Base-by-base conservation (phyloP, 2,329 filamentous ascomycete genomes). In the Hymenoscyphus fructigenus region DNA sequence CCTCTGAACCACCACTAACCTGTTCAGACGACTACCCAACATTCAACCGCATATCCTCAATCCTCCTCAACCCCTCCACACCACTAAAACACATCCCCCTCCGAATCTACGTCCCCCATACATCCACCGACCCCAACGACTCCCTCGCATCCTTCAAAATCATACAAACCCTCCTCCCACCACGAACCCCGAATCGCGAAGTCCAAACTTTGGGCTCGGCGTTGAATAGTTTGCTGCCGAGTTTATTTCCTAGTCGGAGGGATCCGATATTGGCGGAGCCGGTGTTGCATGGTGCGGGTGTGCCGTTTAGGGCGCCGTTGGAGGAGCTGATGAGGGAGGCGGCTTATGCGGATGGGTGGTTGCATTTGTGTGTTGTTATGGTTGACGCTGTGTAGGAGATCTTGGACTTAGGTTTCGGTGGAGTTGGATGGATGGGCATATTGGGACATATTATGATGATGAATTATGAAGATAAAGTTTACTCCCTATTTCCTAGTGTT, bases 281-380 rank as follows among this genome's bases (percentile, higher is more conserved):
- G 1, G 84, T 98, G 6, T 78, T 98, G 72, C 95, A 99, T 79
- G 95, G 95, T 0, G 91, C 89, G 1, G 84, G 88, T 0, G 85
- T 97, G 65, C 94, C 95, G 0, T 90, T 98, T 80, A 79, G 82
- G 65, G 91, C 93, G 1, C 88, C 88, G 28, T 78, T 99, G 20
- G 91, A 92, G 73, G 94, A 97, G 57, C 76, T 99, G 65, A 91
- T 95, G 79, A 85, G 88, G 64, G 90, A 90, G 73, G 90, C 91
- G 3, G 88, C 92, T 1, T 98, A 97, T 80, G 88, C 92, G 0
- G 95, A 99, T 78, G 95, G 95, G 0, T 99, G 93, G 90, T 77
- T 97, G 29, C 92, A 92, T 76, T 78, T 97, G 53, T 91, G 92
- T 61, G 85, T 97, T 5, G 84, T 88, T 23, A 89, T 96, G 80